Conservation (phyloP, 2,329 filamentous ascomycete genomes). For the Aspergillus brasiliensis region DNA sequence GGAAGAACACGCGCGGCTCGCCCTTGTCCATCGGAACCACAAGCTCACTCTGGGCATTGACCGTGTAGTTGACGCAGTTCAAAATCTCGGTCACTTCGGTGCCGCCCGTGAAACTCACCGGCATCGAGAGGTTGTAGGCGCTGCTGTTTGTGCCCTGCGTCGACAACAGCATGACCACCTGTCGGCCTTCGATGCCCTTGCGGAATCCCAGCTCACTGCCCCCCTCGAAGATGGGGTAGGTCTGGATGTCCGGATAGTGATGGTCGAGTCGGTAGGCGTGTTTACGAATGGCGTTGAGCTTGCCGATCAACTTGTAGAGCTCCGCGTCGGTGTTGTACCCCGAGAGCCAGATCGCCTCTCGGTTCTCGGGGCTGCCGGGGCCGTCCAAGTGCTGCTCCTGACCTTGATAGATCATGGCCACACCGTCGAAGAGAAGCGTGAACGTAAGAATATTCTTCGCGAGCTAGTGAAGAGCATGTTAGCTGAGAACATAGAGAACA, state of each 20-base stretch:
- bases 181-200: conserved; percentile 47
- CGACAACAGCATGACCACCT: conserved; percentile 48
- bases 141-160: conserved; percentile 41
- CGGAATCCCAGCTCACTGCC: conserved; percentile 47
- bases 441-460: conserved; percentile 65
- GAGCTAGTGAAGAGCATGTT: conserved; percentile 32
- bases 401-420: conserved; percentile 67
- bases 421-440: conserved; percentile 61
- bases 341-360: conserved; percentile 60
- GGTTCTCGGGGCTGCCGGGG: conserved; percentile 50
- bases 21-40: conserved; percentile 33
- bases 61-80: conserved; percentile 30
- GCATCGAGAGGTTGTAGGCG: conserved; percentile 35
- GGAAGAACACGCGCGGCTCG: conserved; percentile 35
- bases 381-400: conserved; percentile 64
- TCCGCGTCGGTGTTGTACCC: conserved; percentile 46
- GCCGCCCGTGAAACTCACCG: conserved; percentile 28
- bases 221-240: conserved; percentile 44
- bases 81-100: conserved; percentile 31
- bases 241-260: conserved; percentile 42
- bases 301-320: conserved; percentile 43
- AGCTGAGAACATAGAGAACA: no score
- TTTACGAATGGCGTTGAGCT: conserved; percentile 47
- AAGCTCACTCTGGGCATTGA: conserved; percentile 27
- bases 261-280: conserved; percentile 39